phyloP scores from a whole-genome alignment of 495 filamentous ascomycete genomes.

The Cercophora sp. region DNA sequence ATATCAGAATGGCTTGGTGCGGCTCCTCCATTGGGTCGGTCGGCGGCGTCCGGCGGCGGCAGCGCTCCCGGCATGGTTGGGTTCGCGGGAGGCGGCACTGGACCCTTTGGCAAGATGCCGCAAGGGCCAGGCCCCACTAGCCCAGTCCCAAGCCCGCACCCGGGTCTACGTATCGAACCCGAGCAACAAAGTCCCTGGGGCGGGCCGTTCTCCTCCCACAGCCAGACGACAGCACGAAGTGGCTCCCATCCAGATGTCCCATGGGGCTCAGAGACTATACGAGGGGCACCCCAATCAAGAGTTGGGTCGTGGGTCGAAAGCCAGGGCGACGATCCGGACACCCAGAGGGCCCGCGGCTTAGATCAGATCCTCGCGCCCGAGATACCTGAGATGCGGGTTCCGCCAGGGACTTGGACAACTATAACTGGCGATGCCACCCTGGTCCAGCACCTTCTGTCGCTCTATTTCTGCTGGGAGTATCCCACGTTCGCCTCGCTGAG shows the following conservation, averaged over 20 bases:
- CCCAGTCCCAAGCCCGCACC: conserved; percentile 16
- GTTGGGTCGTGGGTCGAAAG: conserved; percentile 39
- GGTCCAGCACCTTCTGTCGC: conserved; percentile 58
- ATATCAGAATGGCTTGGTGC: conserved; percentile 46
- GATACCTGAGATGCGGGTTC: conserved; percentile 33
- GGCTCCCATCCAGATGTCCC: conserved; percentile 36
- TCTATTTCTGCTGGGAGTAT: conserved; percentile 83
- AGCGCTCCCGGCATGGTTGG: not conserved
- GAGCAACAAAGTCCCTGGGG: conserved; percentile 39
- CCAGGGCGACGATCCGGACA: conserved; percentile 16
- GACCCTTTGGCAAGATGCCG: conserved; percentile 5
- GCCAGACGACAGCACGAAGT: conserved; percentile 35
- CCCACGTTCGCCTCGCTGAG: conserved; percentile 68
- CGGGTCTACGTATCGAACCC: conserved; percentile 28
- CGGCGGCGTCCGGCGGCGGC: not conserved
- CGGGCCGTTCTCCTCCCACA: conserved; percentile 36
- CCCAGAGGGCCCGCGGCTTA: conserved; percentile 25
- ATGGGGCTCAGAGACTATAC: conserved; percentile 33
- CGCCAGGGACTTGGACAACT: conserved; percentile 53
- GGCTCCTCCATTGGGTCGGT: conserved; percentile 14
- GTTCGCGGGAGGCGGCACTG: conserved; percentile 6
- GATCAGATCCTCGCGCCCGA: conserved; percentile 37
- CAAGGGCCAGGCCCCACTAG: conserved; percentile 12
- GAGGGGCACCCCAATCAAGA: conserved; percentile 33
- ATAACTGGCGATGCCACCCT: conserved; percentile 55